Base-by-base conservation (phyloP, 2,329 filamentous ascomycete genomes). In the Hypoxylon sp. region DNA sequence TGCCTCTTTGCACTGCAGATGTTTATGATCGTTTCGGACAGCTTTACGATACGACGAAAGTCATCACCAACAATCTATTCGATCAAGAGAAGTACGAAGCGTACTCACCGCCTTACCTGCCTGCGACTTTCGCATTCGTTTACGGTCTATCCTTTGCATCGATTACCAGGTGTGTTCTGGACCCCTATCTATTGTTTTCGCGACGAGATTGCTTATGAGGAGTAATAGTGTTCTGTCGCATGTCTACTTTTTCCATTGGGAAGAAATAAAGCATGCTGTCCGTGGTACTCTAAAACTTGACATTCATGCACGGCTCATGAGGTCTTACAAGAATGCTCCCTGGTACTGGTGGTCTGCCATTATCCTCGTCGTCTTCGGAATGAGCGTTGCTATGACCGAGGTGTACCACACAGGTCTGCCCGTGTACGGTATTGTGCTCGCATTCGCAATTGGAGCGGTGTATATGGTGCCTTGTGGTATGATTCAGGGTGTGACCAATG, bases 211-310 rank as follows among this genome's bases (percentile, higher is more conserved):
- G 25, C 64, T 71, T 2, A 67, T 55, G 5, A 19, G n/a, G 7
- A 2, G 12, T 47, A 7, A 54, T 21, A 74, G 73, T 29, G 76
- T 78, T 19, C 58, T 77, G 16, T 73, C 74, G 7, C 75, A 78
- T 47, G 72, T 77, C 51, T 86, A 90, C 78, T 91, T 70, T 54
- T 73, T 73, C 45, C 72, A 74, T 32, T 91, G 89, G 89, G 64
- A 71, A 5, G 74, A 77, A 45, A 69, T 78, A n/a, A 70, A 70
- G 29, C 70, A 74, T 14, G 74, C 72, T 1, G 12, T 77, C 5
- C 69, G 69, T 14, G 75, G 75, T 2, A 67, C 74, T n/a, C 68
- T 70, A 19, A 73, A 72, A 47, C 72, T 75, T 11, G 82, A 84
- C 45, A 72, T 83, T 14, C 81, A 83, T 61, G 76, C 78, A 2